Conservation (phyloP, 768 basidiomycete genomes). For the Stropharia rugosoannulata region DNA sequence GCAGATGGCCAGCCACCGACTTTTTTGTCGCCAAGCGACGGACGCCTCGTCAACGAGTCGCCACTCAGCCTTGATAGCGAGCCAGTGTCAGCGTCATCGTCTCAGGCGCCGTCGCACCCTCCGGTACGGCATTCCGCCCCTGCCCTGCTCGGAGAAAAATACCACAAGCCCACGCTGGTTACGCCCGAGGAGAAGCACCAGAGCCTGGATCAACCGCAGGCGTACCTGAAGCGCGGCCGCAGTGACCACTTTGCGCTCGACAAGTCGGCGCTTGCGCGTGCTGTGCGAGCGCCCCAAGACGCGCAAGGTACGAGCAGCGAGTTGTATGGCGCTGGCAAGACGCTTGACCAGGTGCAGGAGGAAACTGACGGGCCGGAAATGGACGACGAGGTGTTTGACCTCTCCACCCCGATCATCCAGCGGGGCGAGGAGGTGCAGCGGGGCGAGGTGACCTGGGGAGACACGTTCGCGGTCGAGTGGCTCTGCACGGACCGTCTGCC, state of each 20-base stretch:
- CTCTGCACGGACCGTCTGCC: constrained; percentile 66
- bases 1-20: neutral
- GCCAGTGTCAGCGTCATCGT: neutral
- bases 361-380: neutral
- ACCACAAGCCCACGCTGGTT: constrained; percentile 28
- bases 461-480: constrained; percentile 85
- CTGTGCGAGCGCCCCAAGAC: constrained; percentile 22
- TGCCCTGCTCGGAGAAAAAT: constrained; percentile 42
- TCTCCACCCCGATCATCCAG: constrained; percentile 16
- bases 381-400: constrained; percentile 10
- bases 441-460: constrained; percentile 57
- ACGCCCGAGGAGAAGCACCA: constrained; percentile 21
- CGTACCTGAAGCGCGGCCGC: neutral
- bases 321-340: neutral
- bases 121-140: constrained; percentile 46
- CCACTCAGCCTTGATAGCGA: constrained; percentile 14
- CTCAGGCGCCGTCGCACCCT: neutral
- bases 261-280: constrained; percentile 35
- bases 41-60: constrained; percentile 41
- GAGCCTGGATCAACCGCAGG: constrained; percentile 30
- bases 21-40: constrained; percentile 37
- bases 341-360: neutral
- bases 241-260: constrained; percentile 37
- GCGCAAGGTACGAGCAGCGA: neutral
- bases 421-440: constrained; percentile 7